Evolutionary conservation across 2,329 filamentous ascomycete genomes (phyloP).

Genomic region (Rutstroemia sydowiana): DNA sequence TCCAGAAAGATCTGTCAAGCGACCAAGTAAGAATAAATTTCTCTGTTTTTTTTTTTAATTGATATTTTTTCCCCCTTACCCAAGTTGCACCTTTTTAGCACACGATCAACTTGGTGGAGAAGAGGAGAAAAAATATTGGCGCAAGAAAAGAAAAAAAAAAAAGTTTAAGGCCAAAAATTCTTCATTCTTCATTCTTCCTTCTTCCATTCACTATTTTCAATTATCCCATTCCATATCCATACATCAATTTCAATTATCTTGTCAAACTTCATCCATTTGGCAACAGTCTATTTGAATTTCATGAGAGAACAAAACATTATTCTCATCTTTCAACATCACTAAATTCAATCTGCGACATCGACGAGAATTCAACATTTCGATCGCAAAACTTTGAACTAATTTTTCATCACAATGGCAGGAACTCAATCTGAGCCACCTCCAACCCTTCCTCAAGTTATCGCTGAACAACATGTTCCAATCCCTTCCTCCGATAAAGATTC

Average conservation of each 20-base stretch:
- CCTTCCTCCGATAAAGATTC: constrained; percentile 81
- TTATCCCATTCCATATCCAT: not conserved
- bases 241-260: not conserved
- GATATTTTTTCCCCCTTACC: not conserved
- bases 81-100: not conserved
- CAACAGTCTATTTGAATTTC: not conserved
- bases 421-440: constrained; percentile 95
- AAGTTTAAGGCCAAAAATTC: too few species aligned
- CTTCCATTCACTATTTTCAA: not conserved
- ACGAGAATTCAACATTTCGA: not conserved
- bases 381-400: not conserved
- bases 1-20: constrained; percentile 25
- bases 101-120: not conserved
- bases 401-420: constrained; percentile 43
- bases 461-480: constrained; percentile 85
- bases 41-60: not conserved
- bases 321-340: not conserved
- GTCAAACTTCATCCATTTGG: not conserved
- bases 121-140: not conserved
- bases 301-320: too few species aligned
- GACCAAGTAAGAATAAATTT: constrained; percentile 26
- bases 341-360: not conserved
- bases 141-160: not conserved
- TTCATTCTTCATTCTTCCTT: too few species aligned
- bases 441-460: constrained; percentile 81